phyloP scores from a whole-genome alignment of 139 green algal species.

The Coccomyxa sp. region DNA sequence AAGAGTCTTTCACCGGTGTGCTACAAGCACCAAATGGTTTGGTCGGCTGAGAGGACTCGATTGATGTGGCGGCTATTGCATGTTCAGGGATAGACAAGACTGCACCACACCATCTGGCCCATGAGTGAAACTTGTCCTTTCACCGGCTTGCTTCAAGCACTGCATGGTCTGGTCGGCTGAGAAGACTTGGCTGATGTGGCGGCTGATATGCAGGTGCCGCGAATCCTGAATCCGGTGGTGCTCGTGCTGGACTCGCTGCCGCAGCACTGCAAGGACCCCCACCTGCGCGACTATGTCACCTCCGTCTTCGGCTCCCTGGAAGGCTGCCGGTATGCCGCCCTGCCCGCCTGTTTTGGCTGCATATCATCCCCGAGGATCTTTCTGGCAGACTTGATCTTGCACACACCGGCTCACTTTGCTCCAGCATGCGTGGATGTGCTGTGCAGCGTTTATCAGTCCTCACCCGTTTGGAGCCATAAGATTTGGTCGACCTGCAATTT shows the following conservation, averaged over 20 bases:
- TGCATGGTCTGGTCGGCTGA: neutral
- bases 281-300: conserved; percentile 48
- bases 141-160: neutral
- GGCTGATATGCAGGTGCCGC: conserved; percentile 62
- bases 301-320: conserved; percentile 60
- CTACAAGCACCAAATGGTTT: neutral
- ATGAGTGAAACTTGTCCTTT: neutral
- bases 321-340: conserved; percentile 25
- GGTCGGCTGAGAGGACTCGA: neutral
- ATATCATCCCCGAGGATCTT: neutral
- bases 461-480: too few relatives aligned
- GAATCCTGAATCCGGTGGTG: conserved; percentile 89
- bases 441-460: neutral
- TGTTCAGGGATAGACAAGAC: too few relatives aligned
- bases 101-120: too few relatives aligned
- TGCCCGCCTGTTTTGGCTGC: neutral
- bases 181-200: neutral
- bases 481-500: too few relatives aligned
- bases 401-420: neutral
- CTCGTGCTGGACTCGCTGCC: conserved; percentile 81
- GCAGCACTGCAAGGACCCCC: conserved; percentile 46
- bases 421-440: neutral
- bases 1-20: neutral
- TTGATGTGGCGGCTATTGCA: neutral
- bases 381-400: too few relatives aligned